Evolutionary conservation across 192 early-diverging fungal genomes (phyloP).

Genomic region (Coemansia sp.): DNA sequence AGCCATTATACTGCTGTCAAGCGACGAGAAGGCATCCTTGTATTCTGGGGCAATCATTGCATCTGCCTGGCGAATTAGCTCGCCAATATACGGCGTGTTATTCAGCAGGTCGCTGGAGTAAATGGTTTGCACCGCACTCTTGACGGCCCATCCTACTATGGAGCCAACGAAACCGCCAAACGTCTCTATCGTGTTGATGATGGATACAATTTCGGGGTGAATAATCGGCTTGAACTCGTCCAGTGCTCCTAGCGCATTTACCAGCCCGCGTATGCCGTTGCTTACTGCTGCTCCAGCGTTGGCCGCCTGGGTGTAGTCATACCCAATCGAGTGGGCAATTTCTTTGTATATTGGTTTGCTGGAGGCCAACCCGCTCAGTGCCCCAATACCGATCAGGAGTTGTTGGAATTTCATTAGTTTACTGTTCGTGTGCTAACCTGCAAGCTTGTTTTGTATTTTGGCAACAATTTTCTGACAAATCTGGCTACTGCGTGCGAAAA

Average conservation of each 20-base stretch:
- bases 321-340: constrained; percentile 38
- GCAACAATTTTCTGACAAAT: background rate
- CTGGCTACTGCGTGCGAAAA: constrained; percentile 7
- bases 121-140: constrained; percentile 18
- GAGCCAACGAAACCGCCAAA: constrained; percentile 34
- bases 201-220: constrained; percentile 24
- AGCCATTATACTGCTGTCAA: background rate
- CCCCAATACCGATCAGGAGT: constrained; percentile 2
- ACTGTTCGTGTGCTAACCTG: background rate
- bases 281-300: constrained; percentile 28
- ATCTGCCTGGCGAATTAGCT: constrained; percentile 38
- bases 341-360: constrained; percentile 34
- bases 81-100: constrained; percentile 47
- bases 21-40: constrained; percentile 5
- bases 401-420: constrained; percentile 12
- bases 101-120: constrained; percentile 37
- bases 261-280: constrained; percentile 17
- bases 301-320: constrained; percentile 21
- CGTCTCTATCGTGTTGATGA: constrained; percentile 19
- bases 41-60: constrained; percentile 27
- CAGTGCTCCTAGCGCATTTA: constrained; percentile 13
- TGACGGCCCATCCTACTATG: constrained; percentile 26
- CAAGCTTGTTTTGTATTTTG: background rate
- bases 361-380: background rate
- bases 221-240: constrained; percentile 46